phyloP scores from a whole-genome alignment of 176 grass and related monocot genomes.

The Lolium perenne region DNA sequence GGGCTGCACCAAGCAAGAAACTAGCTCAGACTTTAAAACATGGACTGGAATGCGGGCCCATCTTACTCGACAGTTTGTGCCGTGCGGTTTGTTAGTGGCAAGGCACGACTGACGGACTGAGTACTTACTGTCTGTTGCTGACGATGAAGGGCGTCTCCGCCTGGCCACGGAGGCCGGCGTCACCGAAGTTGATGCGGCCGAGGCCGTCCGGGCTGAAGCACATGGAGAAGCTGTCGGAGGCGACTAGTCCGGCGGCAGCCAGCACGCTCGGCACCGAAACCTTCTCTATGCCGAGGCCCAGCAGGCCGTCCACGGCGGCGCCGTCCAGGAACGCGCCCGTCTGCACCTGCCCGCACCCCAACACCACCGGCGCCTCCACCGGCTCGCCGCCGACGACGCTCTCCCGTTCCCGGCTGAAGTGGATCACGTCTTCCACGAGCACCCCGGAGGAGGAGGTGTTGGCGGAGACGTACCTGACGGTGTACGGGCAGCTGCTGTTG shows the following conservation, averaged over 20 bases:
- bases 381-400: not conserved
- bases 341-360: conserved; percentile 88
- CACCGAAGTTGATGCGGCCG: conserved; percentile 83
- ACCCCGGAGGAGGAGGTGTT: conserved; percentile 78
- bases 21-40: not conserved
- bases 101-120: too few relatives aligned
- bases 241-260: conserved; percentile 33
- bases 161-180: conserved; percentile 56
- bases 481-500: conserved; percentile 64
- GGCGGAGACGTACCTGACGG: conserved; percentile 42
- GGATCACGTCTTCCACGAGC: conserved; percentile 71
- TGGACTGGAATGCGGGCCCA: not conserved
- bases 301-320: conserved; percentile 53
- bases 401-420: conserved; percentile 49
- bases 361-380: conserved; percentile 55
- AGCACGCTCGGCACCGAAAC: conserved; percentile 69
- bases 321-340: conserved; percentile 49
- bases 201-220: conserved; percentile 66
- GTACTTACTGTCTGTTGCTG: not conserved
- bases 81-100: too few relatives aligned
- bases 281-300: conserved; percentile 71
- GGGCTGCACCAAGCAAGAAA: conserved; percentile 44
- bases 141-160: conserved; percentile 64
- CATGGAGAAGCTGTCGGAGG: conserved; percentile 80
- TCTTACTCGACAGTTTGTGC: too few relatives aligned